Evolutionary conservation across 2,329 filamentous ascomycete species (phyloP).

Genomic region (Aphanocladium album): DNA sequence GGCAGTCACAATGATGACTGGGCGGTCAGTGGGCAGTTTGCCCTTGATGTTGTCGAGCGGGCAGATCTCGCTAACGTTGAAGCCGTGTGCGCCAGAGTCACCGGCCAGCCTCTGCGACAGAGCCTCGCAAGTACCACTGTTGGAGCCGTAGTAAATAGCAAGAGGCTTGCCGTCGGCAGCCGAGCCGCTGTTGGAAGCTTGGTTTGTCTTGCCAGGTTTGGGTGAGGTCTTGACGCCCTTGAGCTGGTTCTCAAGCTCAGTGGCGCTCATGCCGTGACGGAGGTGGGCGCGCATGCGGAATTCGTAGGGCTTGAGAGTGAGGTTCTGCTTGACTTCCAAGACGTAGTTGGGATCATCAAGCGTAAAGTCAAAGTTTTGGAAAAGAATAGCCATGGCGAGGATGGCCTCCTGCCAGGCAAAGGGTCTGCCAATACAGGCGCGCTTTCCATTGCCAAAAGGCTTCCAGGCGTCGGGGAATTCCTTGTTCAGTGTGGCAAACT

Average conservation of each 20-base stretch:
- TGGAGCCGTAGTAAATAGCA: conserved; percentile 68
- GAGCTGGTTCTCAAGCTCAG: conserved; percentile 42
- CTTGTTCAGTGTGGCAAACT: conserved; percentile 56
- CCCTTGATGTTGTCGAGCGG: conserved; percentile 58
- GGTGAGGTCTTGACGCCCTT: conserved; percentile 22
- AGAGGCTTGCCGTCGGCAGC: conserved; percentile 38
- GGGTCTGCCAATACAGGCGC: conserved; percentile 66
- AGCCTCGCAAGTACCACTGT: conserved; percentile 69
- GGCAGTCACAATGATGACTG: conserved; percentile 62
- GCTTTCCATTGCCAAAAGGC: conserved; percentile 68
- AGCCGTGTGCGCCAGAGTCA: conserved; percentile 56
- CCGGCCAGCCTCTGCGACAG: conserved; percentile 59
- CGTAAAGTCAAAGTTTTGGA: conserved; percentile 68
- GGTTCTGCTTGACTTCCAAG: conserved; percentile 48
- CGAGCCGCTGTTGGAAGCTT: not conserved
- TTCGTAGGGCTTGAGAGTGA: conserved; percentile 60
- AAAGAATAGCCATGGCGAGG: conserved; percentile 55
- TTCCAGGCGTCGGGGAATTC: conserved; percentile 62
- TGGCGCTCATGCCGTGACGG: conserved; percentile 41
- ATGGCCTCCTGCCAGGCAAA: conserved; percentile 73
- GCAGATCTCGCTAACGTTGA: conserved; percentile 46
- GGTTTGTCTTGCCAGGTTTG: conserved; percentile 16
- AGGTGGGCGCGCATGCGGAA: conserved; percentile 58
- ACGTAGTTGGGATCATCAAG: conserved; percentile 57
- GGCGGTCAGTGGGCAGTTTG: conserved; percentile 53